Conservation (phyloP, 2,329 filamentous ascomycete genomes). For the Incumbomyces lentus region DNA sequence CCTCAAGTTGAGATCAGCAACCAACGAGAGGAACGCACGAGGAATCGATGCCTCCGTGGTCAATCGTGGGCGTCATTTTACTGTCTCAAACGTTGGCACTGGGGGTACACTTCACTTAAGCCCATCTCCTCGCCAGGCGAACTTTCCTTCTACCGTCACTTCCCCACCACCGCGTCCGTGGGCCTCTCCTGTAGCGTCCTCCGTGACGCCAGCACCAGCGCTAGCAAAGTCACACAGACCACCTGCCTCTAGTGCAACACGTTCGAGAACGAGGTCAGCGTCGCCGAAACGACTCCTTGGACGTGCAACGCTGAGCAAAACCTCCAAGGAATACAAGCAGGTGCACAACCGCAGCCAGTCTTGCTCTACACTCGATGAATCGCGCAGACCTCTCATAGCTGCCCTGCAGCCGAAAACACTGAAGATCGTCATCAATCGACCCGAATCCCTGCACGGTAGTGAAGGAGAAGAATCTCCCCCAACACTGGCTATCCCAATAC, state of each 20-base stretch:
- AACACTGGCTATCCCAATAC: slow-evolving; percentile 64
- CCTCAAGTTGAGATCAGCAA: slow-evolving; percentile 30
- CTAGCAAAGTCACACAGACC: slow-evolving; percentile 17
- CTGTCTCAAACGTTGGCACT: slow-evolving; percentile 71
- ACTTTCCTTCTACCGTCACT: slow-evolving; percentile 25
- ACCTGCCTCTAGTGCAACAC: slow-evolving; percentile 21
- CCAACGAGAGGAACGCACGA: slow-evolving; percentile 42
- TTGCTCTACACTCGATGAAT: slow-evolving; percentile 65
- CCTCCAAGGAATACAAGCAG: slow-evolving; percentile 18
- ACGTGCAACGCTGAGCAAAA: slow-evolving; percentile 9
- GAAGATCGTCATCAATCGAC: slow-evolving; percentile 69
- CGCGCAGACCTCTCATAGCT: slow-evolving; percentile 30
- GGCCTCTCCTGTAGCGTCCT: slow-evolving; percentile 44
- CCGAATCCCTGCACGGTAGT: slow-evolving; percentile 53
- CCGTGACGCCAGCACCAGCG: slow-evolving; percentile 16
- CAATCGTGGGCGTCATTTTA: slow-evolving; percentile 61
- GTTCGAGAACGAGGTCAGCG: slow-evolving; percentile 13
- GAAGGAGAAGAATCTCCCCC: slow-evolving; percentile 41
- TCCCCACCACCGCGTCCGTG: slow-evolving; percentile 49
- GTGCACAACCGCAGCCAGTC: slow-evolving; percentile 58
- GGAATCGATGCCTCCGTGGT: slow-evolving; percentile 52
- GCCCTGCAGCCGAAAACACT: slow-evolving; percentile 52
- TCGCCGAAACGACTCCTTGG: slow-evolving; percentile 3
- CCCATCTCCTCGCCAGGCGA: slow-evolving; percentile 42
- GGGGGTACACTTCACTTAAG: slow-evolving; percentile 74